A percentile compares a stretch with the other conserved stretches of the same genome.
phyloP scores from a whole-genome alignment of 768 basidiomycete species.

The Coprinopsis sp. region DNA sequence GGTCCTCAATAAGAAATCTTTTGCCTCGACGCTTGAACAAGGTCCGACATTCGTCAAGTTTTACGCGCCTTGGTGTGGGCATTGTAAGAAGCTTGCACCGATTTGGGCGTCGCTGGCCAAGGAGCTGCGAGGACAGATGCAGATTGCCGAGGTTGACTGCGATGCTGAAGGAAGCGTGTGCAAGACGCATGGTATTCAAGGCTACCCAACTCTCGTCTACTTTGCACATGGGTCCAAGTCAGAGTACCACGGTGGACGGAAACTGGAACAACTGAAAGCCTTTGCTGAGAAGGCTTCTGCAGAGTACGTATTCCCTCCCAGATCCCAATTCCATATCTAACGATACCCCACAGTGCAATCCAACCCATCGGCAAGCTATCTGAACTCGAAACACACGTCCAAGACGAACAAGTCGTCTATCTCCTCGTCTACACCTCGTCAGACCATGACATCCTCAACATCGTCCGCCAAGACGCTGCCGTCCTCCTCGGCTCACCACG shows the following conservation, averaged over 20 bases:
- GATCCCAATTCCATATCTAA: background rate
- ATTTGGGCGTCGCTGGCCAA: conserved; percentile 73
- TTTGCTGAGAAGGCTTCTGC: conserved; percentile 76
- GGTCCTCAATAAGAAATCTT: conserved; percentile 30
- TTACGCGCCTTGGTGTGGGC: conserved; percentile 95
- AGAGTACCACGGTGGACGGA: conserved; percentile 74
- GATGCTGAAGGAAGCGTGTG: conserved; percentile 72
- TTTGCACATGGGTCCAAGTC: conserved; percentile 53
- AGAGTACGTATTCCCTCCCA: conserved; percentile 48
- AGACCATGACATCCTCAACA: conserved; percentile 34
- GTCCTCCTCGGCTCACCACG: conserved; percentile 45
- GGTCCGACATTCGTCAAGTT: conserved; percentile 57
- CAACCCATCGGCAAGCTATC: conserved; percentile 27
- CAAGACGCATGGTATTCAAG: conserved; percentile 56
- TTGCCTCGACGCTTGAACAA: conserved; percentile 33
- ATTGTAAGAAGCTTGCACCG: conserved; percentile 92
- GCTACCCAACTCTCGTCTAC: conserved; percentile 82
- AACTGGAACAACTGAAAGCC: conserved; percentile 60
- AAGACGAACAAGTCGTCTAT: conserved; percentile 43
- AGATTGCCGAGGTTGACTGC: conserved; percentile 86
- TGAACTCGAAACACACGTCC: conserved; percentile 37
- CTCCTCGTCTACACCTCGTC: conserved; percentile 45
- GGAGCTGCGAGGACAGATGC: conserved; percentile 64
- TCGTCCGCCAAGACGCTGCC: conserved; percentile 31
- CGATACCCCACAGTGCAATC: conserved; percentile 20